phyloP scores from a whole-genome alignment of 345 rosid genomes.

The Toxicodendron radicans region DNA sequence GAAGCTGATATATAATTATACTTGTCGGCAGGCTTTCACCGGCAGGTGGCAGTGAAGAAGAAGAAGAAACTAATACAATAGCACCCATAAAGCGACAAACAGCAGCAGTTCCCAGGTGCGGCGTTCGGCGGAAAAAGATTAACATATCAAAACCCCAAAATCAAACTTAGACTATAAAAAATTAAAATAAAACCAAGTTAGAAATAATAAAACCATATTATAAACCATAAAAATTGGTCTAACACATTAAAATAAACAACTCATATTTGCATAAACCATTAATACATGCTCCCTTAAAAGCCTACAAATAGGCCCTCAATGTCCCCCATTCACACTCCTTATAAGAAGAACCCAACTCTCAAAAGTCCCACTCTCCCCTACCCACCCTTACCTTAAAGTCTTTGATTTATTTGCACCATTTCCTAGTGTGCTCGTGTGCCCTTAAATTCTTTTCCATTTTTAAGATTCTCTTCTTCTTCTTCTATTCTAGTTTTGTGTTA shows the following conservation, averaged over 20 bases:
- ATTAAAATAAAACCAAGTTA: neutral
- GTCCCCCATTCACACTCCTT: constrained; percentile 26
- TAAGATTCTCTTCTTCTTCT: neutral
- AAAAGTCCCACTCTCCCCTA: constrained; percentile 12
- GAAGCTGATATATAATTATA: constrained; percentile 13
- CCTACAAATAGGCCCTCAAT: constrained; percentile 36
- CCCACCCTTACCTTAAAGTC: constrained; percentile 8
- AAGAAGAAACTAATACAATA: neutral
- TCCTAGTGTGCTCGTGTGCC: constrained; percentile 52
- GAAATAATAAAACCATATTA: constrained; percentile 4
- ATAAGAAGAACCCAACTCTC: constrained; percentile 11
- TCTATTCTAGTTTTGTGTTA: neutral
- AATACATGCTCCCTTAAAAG: constrained; percentile 42
- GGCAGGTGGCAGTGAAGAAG: constrained; percentile 27
- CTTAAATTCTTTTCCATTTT: neutral
- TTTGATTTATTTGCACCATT: constrained; percentile 34
- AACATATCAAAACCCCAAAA: constrained; percentile 1
- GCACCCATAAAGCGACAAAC: constrained; percentile 46
- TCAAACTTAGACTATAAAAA: constrained; percentile 17
- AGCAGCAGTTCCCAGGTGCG: constrained; percentile 70
- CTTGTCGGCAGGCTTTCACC: constrained; percentile 28
- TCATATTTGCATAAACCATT: constrained; percentile 31
- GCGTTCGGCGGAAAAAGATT: constrained; percentile 63
- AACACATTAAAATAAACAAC: neutral
- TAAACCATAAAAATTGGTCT: constrained; percentile 13